phyloP scores from a whole-genome alignment of 495 filamentous ascomycete genomes.

The Trichoderma gamsii region DNA sequence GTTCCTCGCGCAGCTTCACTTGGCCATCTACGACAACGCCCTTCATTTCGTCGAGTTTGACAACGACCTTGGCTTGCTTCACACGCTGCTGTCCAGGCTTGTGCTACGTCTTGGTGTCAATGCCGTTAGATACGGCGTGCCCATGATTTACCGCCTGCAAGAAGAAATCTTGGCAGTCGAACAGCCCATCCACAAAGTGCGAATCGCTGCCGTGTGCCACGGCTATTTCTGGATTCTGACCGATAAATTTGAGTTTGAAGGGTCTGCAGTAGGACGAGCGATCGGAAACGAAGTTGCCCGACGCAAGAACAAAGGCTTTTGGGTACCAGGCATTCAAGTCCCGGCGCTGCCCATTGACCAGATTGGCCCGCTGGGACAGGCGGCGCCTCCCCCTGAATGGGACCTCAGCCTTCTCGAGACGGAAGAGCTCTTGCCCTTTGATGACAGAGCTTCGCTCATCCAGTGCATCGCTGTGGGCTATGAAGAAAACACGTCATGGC shows the following conservation, averaged over 20 bases:
- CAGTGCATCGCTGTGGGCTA: slow-evolving; percentile 67
- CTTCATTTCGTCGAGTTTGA: slow-evolving; percentile 63
- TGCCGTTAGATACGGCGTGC: slow-evolving; percentile 66
- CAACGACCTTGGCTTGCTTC: slow-evolving; percentile 65
- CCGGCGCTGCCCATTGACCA: slow-evolving; percentile 53
- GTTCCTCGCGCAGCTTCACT: slow-evolving; percentile 77
- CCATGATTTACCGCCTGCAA: slow-evolving; percentile 83
- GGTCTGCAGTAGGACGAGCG: slow-evolving; percentile 55
- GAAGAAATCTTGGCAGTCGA: slow-evolving; percentile 68
- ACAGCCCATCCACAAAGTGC: slow-evolving; percentile 58
- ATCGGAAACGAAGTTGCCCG: slow-evolving; percentile 71
- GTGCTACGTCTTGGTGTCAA: slow-evolving; percentile 78
- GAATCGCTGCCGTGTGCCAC: slow-evolving; percentile 75
- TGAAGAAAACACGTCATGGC: slow-evolving; percentile 47
- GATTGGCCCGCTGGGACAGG: slow-evolving; percentile 42
- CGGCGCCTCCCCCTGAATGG: slow-evolving; percentile 40
- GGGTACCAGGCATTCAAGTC: slow-evolving; percentile 67
- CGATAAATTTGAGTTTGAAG: slow-evolving; percentile 71
- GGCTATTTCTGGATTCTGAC: slow-evolving; percentile 78
- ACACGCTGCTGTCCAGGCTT: slow-evolving; percentile 65
- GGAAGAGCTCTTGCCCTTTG: slow-evolving; percentile 59
- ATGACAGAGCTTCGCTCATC: slow-evolving; percentile 59
- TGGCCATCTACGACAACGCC: slow-evolving; percentile 80
- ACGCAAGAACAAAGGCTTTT: slow-evolving; percentile 63
- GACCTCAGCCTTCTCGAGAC: slow-evolving; percentile 46